Conservation (phyloP, 768 basidiomycete species). For the Tulasnella sp. region DNA sequence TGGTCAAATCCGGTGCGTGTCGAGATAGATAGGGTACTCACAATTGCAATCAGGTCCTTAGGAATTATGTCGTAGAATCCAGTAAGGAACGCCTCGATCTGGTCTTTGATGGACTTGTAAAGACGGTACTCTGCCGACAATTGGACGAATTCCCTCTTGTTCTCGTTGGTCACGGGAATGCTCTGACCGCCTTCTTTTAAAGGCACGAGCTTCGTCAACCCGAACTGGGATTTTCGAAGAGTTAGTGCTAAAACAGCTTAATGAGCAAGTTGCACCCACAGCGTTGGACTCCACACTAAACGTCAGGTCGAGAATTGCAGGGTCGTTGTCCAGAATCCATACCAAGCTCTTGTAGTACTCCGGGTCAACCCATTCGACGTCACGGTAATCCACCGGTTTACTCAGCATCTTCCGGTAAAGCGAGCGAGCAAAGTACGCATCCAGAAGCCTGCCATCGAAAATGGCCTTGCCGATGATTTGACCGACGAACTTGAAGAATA, state of each 20-base stretch:
- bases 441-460: constrained; percentile 87
- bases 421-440: constrained; percentile 96
- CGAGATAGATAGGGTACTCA: constrained; percentile 31
- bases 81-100: constrained; percentile 76
- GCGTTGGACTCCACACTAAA: constrained; percentile 96
- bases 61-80: constrained; percentile 99
- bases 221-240: constrained; percentile 48
- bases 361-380: constrained; percentile 96
- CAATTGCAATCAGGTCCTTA: constrained; percentile 87
- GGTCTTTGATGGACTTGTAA: constrained; percentile 87
- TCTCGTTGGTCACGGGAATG: constrained; percentile 87
- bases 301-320: constrained; percentile 69
- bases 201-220: constrained; percentile 74
- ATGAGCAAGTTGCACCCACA: constrained; percentile 33
- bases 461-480: constrained; percentile 97
- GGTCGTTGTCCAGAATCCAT: constrained; percentile 98
- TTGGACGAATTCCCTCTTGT: constrained; percentile 92
- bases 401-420: constrained; percentile 90
- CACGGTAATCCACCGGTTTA: constrained; percentile 87
- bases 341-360: constrained; percentile 96
- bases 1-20: constrained; percentile 12
- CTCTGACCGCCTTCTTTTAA: constrained; percentile 76
- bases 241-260: neutral
- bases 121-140: constrained; percentile 89
- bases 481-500: constrained; percentile 98